Evolutionary conservation across 371 early-diverging fungal genomes (phyloP), one percentile per base, ranked within the genome.

Genomic region (Actinomortierella ambigua): DNA sequence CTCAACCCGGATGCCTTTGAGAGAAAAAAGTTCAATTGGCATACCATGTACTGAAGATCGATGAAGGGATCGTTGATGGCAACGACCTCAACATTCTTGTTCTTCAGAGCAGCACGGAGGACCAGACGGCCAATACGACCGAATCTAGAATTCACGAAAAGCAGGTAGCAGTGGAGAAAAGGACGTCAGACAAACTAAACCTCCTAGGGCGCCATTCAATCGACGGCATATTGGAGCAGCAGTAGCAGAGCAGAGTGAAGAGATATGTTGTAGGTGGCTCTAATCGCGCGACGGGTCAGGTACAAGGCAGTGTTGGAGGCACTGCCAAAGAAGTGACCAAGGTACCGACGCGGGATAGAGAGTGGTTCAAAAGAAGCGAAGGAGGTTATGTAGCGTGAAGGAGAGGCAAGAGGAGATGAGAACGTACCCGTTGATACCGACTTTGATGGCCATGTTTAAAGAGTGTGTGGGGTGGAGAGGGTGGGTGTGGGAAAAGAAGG

Each of bases 41-140:
- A 66, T 76, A 85, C 92, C 92, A 98, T 95, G 90, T 99, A 97
- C 56, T 95, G 93, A 24, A 93, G 83, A 75, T 91, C 91, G 76
- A 98, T 92, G 91, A 97, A 96, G 56, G 99, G 99, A 80, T 99
- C 99, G 87, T 99, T 99, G 87, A 99, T 87, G 59, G 96, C 90
- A 50, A 94, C 93, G 58, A 99, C 97, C 61, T 93, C 79, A 61
- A 98, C 90, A 23, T 86, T 80, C 62, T 79, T 62, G 82, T 92
- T 82, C 65, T 85, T 78, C 39, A 95, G 82, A 49, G 95, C 83
- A 64, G 95, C 92, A 77, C 97, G 94, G 81, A 98, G 88, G 58
- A 99, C 98, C 65, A 98, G 89, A 81, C 99, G 99, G 61, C 99
- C 99, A 75, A 99, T 99, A 81, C 99, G 93, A 81, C 96, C 96